Base-by-base conservation (phyloP, 2,329 filamentous ascomycete species). In the Metarhizium guizhouense region DNA sequence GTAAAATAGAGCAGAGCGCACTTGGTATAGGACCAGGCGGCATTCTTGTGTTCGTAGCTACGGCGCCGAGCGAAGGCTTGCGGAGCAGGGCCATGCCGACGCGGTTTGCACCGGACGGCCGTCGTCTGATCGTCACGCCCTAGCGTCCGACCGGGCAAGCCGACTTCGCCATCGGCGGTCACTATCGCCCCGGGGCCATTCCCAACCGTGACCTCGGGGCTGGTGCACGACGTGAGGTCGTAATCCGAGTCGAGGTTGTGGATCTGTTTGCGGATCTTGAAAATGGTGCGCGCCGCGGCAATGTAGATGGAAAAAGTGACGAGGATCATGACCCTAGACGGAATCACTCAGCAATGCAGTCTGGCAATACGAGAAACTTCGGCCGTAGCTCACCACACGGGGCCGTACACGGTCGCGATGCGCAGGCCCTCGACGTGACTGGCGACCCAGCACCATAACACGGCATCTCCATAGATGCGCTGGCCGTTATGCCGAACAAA, bases 371-470 rank as follows among this genome's bases (percentile, higher is more conserved):
- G 6, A 45, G 16, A 7, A 10, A 11, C 2, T 0, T 16, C 5
- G 16, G 7, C 13, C 18, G 2, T 48, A 11, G 29, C 62, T 45
- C 57, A 64, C 64, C 83, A 86, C 52, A 85, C 77, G 2, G 83
- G 83, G 0, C 72, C 82, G 62, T 91, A 92, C 65, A 90, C 90
- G 45, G 82, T 77, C 5, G 80, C 80, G 53, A 91, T 82, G 47
- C 87, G 83, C 65, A 86, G 80, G 57, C 82, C 77, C 55, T 86
- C 82, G 78, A 84, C 88, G 5, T 78, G 67, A 3, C 71, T 65
- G 2, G 77, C 71, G 30, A 92, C 75, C 87, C 87, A 92, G 67
- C 88, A 92, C 88, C 88, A 92, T 13, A 91, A 70, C 2, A 79
- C 80, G 25, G 88, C 87, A 60, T 85, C 75, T 2, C 87, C 87